These are phyloP conservation scores for Fusarium sp. DNA, from an alignment of 2,329 filamentous ascomycete genomes.

Conservation along the genomic window DNA sequence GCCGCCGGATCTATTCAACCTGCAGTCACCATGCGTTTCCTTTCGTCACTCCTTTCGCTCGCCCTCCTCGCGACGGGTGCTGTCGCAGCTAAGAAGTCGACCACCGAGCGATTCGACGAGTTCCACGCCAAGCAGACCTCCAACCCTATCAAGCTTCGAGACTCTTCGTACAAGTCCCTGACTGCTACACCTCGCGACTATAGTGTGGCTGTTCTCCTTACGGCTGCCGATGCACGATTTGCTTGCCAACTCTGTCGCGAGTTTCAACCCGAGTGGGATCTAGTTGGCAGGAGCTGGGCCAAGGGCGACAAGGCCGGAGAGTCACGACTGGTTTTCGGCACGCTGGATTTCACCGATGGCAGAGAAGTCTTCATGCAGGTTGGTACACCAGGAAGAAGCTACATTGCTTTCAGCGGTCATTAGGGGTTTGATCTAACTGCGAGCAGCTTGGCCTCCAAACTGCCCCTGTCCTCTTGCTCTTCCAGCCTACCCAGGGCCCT, in stretches of 20 bases:
- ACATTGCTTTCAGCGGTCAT: not conserved
- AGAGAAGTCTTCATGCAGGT: constrained; percentile 89
- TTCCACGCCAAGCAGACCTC: constrained; percentile 76
- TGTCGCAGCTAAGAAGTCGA: constrained; percentile 73
- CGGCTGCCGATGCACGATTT: constrained; percentile 84
- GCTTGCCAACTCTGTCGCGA: constrained; percentile 88
- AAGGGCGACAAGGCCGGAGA: constrained; percentile 83
- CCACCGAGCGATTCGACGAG: constrained; percentile 74
- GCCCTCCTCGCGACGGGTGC: constrained; percentile 71
- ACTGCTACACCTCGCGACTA: constrained; percentile 86
- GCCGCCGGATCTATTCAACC: constrained; percentile 1
- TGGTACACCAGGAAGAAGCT: constrained; percentile 4
- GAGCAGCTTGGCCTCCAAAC: constrained; percentile 89
- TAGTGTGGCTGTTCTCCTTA: constrained; percentile 83
- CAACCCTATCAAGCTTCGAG: constrained; percentile 81
- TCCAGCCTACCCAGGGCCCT: constrained; percentile 85
- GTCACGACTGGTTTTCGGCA: constrained; percentile 81
- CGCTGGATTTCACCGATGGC: constrained; percentile 89
- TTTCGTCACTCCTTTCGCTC: constrained; percentile 71
- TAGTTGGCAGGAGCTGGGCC: constrained; percentile 87
- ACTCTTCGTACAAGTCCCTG: constrained; percentile 79
- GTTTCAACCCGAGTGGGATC: constrained; percentile 94
- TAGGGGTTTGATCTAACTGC: constrained; percentile 13
- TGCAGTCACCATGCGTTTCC: constrained; percentile 72
- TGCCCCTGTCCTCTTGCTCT: constrained; percentile 88